Percentiles rank a stretch among this genome's conserved stretches.
phyloP scores from a whole-genome alignment of 176 grass and related monocot species.

The Musa itinerans region DNA sequence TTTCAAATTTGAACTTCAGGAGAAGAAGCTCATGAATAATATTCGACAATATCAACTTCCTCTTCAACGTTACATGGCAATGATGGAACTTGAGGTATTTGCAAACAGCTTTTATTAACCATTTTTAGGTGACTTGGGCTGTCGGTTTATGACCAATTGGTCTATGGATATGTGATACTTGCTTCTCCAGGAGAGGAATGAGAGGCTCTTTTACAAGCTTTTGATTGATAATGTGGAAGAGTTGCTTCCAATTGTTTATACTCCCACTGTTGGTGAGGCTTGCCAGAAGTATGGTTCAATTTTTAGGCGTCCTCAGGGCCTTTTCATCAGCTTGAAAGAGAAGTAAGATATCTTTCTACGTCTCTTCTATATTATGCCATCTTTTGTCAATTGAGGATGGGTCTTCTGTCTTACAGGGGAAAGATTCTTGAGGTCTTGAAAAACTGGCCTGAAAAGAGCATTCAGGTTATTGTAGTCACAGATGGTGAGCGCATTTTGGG shows the following conservation, averaged over 20 bases:
- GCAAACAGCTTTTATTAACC: neutral
- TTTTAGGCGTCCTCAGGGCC: slow-evolving; percentile 62
- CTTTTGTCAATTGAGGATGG: slow-evolving; percentile 2
- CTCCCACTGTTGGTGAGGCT: slow-evolving; percentile 93
- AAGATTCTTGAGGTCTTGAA: slow-evolving; percentile 71
- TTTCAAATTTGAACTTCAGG: slow-evolving; percentile 26
- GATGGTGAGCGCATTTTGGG: slow-evolving; percentile 90
- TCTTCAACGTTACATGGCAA: slow-evolving; percentile 59
- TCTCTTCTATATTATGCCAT: neutral
- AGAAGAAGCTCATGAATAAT: slow-evolving; percentile 81
- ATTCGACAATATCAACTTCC: slow-evolving; percentile 60
- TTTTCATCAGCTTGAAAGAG: slow-evolving; percentile 80
- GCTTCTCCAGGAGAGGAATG: slow-evolving; percentile 62
- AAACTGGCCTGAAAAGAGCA: slow-evolving; percentile 92
- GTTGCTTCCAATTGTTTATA: slow-evolving; percentile 81
- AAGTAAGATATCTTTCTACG: slow-evolving; percentile 35
- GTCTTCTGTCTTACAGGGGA: slow-evolving; percentile 32
- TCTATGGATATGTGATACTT: neutral
- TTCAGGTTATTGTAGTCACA: slow-evolving; percentile 86
- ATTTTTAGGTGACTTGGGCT: neutral
- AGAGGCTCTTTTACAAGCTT: slow-evolving; percentile 85
- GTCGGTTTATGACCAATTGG: neutral
- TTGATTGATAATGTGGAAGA: slow-evolving; percentile 83
- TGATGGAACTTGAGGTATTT: slow-evolving; percentile 76
- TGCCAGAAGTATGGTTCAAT: slow-evolving; percentile 92